Evolutionary conservation across 352 stramenopile species (phyloP), one percentile per base, ranked within the genome.

Genomic region (Phytophthora rubi): DNA sequence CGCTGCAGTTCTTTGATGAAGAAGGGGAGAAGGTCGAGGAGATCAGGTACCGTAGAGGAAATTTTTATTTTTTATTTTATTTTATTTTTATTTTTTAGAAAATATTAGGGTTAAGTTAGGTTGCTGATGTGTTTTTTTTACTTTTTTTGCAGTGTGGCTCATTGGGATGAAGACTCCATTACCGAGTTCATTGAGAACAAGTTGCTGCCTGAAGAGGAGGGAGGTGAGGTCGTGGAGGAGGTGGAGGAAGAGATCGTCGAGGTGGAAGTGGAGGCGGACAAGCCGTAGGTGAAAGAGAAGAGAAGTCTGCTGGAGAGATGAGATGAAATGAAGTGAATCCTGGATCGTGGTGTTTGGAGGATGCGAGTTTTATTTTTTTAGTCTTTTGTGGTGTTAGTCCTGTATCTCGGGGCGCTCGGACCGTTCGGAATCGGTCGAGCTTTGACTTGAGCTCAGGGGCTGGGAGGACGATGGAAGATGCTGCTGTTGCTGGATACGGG

Each of bases 101-200:
- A 30, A 30, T 30, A 5, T 30, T 21, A 21, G 18, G 18, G 18
- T 21, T 30, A 30, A 30, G 13, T 44, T 44, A 3, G 35, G 35
- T 16, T 44, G 35, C 6, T 44, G 12, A 44, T 44, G 1, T 44
- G 4, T 42, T 12, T 15, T 42, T 39, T 44, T 30, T 30, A 30
- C 44, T 12, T 54, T 53, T 47, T 65, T 65, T 33, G 33, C 23
- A 93, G 85, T 64, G 85, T 93, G 59, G 80, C 82, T 42, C 79
- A 83, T 53, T 93, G 85, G 85, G 82, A 93, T 32, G 85, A 93
- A 63, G 79, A 88, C 28, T 84, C 85, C 6, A 91, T 93, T 70
- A 76, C 76, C 7, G 85, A 93, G 78, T 91, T 90, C 55, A 83
- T 93, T 48, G 74, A 67, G 23, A 82, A 81, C 7, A 93, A 93